These are phyloP conservation scores for Erucastrum elatum DNA, from an alignment of 345 rosid species.

Conservation along the genomic window DNA sequence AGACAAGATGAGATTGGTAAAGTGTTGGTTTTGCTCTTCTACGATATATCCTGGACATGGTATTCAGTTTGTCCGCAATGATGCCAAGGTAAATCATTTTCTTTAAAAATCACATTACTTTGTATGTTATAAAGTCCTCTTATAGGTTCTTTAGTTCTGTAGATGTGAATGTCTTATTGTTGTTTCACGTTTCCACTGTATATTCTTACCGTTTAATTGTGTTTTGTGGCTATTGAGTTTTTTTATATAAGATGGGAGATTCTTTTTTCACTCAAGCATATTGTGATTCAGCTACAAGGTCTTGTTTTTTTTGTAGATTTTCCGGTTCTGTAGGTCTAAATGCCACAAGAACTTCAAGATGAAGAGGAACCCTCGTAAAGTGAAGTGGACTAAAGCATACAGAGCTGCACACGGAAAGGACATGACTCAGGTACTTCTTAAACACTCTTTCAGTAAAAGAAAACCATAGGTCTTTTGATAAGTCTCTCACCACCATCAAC, in stretches of 20 bases:
- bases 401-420: conserved; percentile 83
- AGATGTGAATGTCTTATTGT: not conserved
- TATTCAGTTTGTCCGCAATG: conserved; percentile 87
- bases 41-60: conserved; percentile 89
- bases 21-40: conserved; percentile 97
- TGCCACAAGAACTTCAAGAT: conserved; percentile 96
- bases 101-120: not conserved
- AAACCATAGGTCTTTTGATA: not conserved
- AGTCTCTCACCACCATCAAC: not conserved
- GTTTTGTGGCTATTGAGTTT: not conserved
- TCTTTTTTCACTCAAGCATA: not conserved
- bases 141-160: not conserved
- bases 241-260: not conserved
- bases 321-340: conserved; percentile 83
- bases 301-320: conserved; percentile 50
- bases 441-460: not conserved
- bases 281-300: not conserved
- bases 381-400: conserved; percentile 95
- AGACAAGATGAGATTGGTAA: conserved; percentile 77
- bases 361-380: conserved; percentile 98
- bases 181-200: not conserved
- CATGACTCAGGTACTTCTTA: conserved; percentile 74
- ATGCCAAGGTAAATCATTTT: conserved; percentile 59
- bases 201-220: not conserved
- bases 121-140: not conserved